Base-by-base conservation (phyloP, 2,329 filamentous ascomycete genomes). In the Hypoxylon sp. region DNA sequence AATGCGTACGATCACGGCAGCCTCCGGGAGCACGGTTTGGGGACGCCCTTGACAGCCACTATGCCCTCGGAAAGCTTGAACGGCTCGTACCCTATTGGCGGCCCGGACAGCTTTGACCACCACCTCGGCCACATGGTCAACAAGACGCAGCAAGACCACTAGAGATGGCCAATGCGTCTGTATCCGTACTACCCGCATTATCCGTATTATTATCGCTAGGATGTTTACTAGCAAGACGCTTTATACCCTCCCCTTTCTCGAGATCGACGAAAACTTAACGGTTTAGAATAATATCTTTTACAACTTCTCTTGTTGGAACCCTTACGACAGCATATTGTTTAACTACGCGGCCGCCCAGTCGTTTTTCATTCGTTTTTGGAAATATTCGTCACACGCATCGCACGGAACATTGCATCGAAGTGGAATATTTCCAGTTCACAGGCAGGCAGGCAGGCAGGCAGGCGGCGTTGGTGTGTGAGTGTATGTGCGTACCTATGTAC, bases 1-100 rank as follows among this genome's bases (percentile, higher is more conserved):
- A 76, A 70, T 61, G 68, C 75, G 25, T 77, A 73, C 63, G 75
- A 77, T 25, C 74, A 76, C 51, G 71, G 74, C 53, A 75, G 74
- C 31, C 63, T 77, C 35, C 73, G 74, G 44, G 74, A 77, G 49
- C 74, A 77, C 33, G 74, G 75, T 14, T 70, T 77, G 61, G 70
- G 66, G 44, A 75, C 75, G 25, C 73, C 75, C 5, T 53, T 77
- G 13, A 76, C 73, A n/a, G 75, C 72, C 14, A 76, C 73, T 11
- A 76, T 76, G 74, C 74, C 75, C 10, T 73, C 75, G 22, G 75
- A 77, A 46, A 68, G 68, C 37, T 22, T 77, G 46, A 76, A 74
- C 35, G 73, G 71, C n/a, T 72, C 72, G 44, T 77, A 76, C 53
- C 66, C 64, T 42, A 68, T 70, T 42, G 59, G 57, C 25, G 68